Base-by-base conservation (phyloP, 108 stramenopile genomes). In the Epithemia pelagica region DNA sequence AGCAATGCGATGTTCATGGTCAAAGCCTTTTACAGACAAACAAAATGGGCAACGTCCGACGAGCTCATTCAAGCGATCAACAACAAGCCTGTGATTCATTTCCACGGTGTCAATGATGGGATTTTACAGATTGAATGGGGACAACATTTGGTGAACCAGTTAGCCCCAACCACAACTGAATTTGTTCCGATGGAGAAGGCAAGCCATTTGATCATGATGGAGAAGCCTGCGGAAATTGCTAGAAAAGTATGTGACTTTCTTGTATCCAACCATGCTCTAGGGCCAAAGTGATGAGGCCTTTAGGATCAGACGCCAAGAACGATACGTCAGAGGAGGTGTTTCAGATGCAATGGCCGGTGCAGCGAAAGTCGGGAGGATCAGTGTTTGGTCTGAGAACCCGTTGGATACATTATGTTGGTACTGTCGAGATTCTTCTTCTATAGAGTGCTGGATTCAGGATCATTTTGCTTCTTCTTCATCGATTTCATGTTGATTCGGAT, bases 151-250 rank as follows among this genome's bases (percentile, higher is more conserved):
- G 62, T 46, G 18, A 29, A 63, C 53, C 30, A 23, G 0, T n/a
- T 70, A 32, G 8, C 21, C 2, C 33, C 62, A 15, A 15, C 24
- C 1, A 52, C 26, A 27, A 54, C 54, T 54, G 62, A 18, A 15
- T 25, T 64, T n/a, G 37, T 46, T 46, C 37, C 37, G 10, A 46
- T 46, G 37, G 29, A 29, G 24, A 1, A 60, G 28, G 70, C 70
- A 7, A 64, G 62, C 32, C 70, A 70, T 25, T 54, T 63, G 21
- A 62, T 70, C 52, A 70, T 70, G 70, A 21, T 63, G 27, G 70
- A 70, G 29, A 31, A 70, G 54, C 70, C 70, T 0, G 61, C 26
- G n/a, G 32, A 54, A 20, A 61, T 70, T 1, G 70, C 62, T 7
- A 46, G 37, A 15, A 46, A 46, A 46, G 15, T 46, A 46, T 46